A percentile compares a stretch with the other conserved stretches of the same genome.
Conservation (phyloP, 768 basidiomycete genomes). For the Auricularia auricula-judae region DNA sequence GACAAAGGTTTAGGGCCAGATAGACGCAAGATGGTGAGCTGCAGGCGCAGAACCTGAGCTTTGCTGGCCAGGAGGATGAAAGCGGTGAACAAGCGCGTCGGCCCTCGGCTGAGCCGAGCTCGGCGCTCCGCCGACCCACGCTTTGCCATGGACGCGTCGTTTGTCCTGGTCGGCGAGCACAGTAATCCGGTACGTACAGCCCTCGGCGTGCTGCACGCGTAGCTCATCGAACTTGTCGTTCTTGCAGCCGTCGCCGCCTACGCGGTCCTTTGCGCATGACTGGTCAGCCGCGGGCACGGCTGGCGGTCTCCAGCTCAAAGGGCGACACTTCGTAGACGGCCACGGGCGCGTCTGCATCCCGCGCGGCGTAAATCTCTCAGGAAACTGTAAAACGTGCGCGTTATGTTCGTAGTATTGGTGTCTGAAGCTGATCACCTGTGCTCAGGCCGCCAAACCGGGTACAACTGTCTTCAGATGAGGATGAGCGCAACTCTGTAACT, state of each 20-base stretch:
- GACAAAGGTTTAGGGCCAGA: no score
- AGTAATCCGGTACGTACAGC: not conserved
- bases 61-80: no score
- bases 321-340: constrained; percentile 73
- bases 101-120: not conserved
- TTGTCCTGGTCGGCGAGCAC: not conserved
- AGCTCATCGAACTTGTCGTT: no score
- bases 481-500: constrained; percentile 52
- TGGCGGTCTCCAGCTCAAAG: constrained; percentile 45
- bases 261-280: constrained; percentile 53
- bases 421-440: not conserved
- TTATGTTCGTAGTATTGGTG: not conserved
- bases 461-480: constrained; percentile 29
- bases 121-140: not conserved
- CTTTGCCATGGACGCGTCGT: not conserved
- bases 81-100: not conserved
- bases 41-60: no score
- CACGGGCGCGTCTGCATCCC: constrained; percentile 72
- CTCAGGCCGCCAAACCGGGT: not conserved
- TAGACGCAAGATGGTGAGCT: no score
- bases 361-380: constrained; percentile 80
- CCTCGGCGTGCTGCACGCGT: no score
- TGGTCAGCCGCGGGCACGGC: constrained; percentile 53
- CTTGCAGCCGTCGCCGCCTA: not conserved
- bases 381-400: constrained; percentile 69